Conservation (phyloP, 192 early-diverging fungal genomes). For the Hyaloraphidium curvatum region DNA sequence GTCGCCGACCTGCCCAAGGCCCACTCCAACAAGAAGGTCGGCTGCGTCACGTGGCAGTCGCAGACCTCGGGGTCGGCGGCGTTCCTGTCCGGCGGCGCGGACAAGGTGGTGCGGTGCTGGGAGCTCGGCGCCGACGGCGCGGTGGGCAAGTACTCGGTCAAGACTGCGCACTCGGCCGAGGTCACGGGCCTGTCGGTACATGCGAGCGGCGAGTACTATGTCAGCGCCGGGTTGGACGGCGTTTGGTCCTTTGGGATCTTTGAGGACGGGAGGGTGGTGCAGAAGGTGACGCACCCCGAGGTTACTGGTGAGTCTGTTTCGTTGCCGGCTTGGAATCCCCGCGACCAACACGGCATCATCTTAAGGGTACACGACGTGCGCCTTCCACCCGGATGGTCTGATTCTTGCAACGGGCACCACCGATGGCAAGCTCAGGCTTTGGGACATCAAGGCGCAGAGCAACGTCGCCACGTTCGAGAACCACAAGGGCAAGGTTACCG, state of each 20-base stretch:
- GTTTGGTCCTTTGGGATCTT: slow-evolving; percentile 68
- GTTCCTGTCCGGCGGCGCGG: slow-evolving; percentile 53
- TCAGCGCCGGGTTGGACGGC: slow-evolving; percentile 46
- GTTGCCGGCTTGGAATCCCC: not conserved
- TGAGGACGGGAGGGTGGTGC: slow-evolving; percentile 31
- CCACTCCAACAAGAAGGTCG: slow-evolving; percentile 52
- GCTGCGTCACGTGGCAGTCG: slow-evolving; percentile 40
- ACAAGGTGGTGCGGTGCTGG: slow-evolving; percentile 70
- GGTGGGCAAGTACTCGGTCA: slow-evolving; percentile 32
- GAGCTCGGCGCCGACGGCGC: slow-evolving; percentile 18
- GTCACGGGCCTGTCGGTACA: slow-evolving; percentile 59
- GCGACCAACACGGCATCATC: not conserved
- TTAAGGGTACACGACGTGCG: slow-evolving; percentile 37
- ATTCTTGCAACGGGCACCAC: slow-evolving; percentile 59
- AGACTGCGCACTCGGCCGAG: slow-evolving; percentile 41
- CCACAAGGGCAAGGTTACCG: slow-evolving; percentile 36
- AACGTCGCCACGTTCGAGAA: slow-evolving; percentile 45
- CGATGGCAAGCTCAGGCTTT: slow-evolving; percentile 52
- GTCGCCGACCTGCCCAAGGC: slow-evolving; percentile 46
- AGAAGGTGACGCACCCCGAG: slow-evolving; percentile 20
- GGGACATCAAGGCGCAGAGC: slow-evolving; percentile 58
- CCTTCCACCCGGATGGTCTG: slow-evolving; percentile 86
- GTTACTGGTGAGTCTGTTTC: slow-evolving; percentile 7
- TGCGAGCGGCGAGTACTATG: slow-evolving; percentile 62
- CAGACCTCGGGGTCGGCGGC: slow-evolving; percentile 23